Percentiles rank a stretch among this genome's conserved stretches.
These are phyloP conservation scores for Eimeria brunetti DNA, from an alignment of 169 alveolate species.

Conservation along the genomic window DNA sequence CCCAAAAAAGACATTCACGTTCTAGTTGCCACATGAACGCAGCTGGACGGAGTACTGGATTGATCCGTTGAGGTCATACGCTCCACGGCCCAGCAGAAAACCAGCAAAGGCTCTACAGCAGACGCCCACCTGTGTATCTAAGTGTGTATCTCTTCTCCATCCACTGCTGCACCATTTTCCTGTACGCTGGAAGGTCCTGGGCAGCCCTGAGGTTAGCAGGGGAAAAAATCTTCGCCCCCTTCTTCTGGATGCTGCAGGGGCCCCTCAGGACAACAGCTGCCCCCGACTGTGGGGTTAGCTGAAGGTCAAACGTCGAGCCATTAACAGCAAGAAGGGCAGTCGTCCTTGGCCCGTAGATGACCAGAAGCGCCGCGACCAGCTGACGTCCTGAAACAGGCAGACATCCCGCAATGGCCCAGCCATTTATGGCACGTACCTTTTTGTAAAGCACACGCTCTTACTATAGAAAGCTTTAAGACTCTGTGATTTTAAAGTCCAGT, in stretches of 20 bases:
- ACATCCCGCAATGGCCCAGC: background rate
- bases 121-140: constrained; percentile 85
- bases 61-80: background rate
- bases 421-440: background rate
- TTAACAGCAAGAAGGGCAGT: constrained; percentile 70
- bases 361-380: constrained; percentile 79
- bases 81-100: background rate
- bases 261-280: constrained; percentile 45
- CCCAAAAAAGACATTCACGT: background rate
- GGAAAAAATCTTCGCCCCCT: constrained; percentile 86
- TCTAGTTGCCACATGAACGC: background rate
- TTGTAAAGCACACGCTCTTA: background rate
- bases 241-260: constrained; percentile 45
- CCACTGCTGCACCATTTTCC: constrained; percentile 87
- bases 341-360: constrained; percentile 81
- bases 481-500: background rate
- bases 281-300: constrained; percentile 3
- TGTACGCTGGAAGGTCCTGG: constrained; percentile 86
- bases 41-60: background rate
- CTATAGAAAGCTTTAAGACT: background rate
- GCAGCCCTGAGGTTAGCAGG: constrained; percentile 93
- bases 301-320: constrained; percentile 64
- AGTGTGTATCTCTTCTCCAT: constrained; percentile 86
- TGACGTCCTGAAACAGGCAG: constrained; percentile 78
- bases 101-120: background rate